Conservation (phyloP, 2,329 filamentous ascomycete genomes). For the Sporothrix pallida region DNA sequence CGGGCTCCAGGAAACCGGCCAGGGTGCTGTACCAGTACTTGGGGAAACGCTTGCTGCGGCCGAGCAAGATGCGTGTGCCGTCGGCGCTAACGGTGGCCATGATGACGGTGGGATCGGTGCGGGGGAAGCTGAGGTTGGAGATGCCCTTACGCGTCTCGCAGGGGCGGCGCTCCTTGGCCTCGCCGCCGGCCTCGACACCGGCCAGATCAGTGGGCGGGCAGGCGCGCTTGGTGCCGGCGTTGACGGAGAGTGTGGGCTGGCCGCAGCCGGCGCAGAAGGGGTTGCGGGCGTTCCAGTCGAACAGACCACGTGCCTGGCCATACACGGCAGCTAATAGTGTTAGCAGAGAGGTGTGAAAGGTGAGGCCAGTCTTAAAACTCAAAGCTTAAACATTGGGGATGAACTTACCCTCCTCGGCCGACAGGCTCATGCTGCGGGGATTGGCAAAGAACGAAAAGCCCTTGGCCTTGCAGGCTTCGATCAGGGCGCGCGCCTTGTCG, state of each 20-base stretch:
- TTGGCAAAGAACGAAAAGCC: constrained; percentile 72
- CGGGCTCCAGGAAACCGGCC: constrained; percentile 84
- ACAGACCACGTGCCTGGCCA: constrained; percentile 82
- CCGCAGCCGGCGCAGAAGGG: constrained; percentile 92
- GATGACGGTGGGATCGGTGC: constrained; percentile 94
- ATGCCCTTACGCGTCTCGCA: constrained; percentile 84
- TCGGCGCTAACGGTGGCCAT: constrained; percentile 87
- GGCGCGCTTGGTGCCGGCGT: constrained; percentile 79
- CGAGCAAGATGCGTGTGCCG: constrained; percentile 78
- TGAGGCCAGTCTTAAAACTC: no score
- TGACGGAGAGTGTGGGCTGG: constrained; percentile 76
- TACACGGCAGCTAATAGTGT: constrained; percentile 75
- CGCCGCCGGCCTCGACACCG: constrained; percentile 51
- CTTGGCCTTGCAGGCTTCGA: constrained; percentile 62
- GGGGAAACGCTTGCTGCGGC: constrained; percentile 84
- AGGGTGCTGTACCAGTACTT: constrained; percentile 86
- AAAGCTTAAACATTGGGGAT: background rate
- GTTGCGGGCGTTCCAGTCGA: constrained; percentile 95
- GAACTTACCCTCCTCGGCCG: constrained; percentile 54
- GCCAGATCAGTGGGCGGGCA: constrained; percentile 74
- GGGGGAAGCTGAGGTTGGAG: constrained; percentile 89
- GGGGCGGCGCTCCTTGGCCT: constrained; percentile 62
- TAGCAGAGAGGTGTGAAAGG: background rate
- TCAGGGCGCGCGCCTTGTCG: constrained; percentile 61
- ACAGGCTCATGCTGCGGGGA: constrained; percentile 50